Conservation (phyloP, 2,329 filamentous ascomycete genomes). For the Gnomoniopsis sp. region DNA sequence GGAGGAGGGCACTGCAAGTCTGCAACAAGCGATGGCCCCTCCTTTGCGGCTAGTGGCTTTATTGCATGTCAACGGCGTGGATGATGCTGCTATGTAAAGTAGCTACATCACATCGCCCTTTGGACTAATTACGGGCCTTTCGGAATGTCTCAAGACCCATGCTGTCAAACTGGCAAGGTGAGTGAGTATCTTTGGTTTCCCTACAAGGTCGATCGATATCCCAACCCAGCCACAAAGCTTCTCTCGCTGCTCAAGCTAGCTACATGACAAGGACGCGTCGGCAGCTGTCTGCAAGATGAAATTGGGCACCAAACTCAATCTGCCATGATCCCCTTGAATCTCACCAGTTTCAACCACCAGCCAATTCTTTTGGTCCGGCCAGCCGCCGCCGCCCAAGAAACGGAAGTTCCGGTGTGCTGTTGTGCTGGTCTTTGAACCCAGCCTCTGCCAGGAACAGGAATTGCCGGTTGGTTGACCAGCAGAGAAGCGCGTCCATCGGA, state of each 20-base stretch:
- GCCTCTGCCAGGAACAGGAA: background rate
- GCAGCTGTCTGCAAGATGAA: background rate
- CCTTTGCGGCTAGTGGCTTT: slow-evolving; percentile 17
- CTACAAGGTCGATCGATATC: background rate
- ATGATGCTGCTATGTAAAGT: too few relatives aligned
- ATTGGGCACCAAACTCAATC: background rate
- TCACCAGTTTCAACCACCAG: background rate
- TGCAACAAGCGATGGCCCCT: background rate
- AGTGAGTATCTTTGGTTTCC: too few relatives aligned
- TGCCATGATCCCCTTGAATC: background rate
- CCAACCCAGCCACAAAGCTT: background rate
- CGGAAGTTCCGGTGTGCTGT: background rate
- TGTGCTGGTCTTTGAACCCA: background rate
- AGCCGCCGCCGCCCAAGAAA: background rate
- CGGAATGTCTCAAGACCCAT: slow-evolving; percentile 39
- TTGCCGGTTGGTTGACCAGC: background rate
- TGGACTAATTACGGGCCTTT: slow-evolving; percentile 47
- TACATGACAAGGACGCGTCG: background rate
- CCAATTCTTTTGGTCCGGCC: background rate
- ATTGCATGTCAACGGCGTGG: slow-evolving; percentile 8
- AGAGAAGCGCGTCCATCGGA: background rate
- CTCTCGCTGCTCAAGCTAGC: background rate
- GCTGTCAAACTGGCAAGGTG: background rate
- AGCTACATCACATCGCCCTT: slow-evolving; percentile 45
- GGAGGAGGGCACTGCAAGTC: background rate